Base-by-base conservation (phyloP, 78 protist genomes). In the Dictyostelium purpureum region DNA sequence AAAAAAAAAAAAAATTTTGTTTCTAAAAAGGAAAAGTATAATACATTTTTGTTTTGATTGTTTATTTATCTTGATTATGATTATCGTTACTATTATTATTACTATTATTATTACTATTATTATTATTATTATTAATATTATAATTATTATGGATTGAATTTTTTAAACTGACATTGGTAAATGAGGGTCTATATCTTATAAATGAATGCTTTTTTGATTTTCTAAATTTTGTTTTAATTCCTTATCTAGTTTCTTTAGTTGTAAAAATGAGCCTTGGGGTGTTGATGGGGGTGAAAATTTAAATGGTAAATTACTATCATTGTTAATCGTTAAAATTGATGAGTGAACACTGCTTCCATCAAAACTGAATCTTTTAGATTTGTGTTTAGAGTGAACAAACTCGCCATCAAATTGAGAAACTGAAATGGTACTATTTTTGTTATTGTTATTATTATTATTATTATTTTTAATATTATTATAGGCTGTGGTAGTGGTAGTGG, bases 261-360 rank as follows among this genome's bases (percentile, higher is more conserved):
- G 33, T 49, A 79, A 51, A 28, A 57, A 31, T 9, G 82, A 82
- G 1, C 40, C 9, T 18, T 82, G 57, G 16, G 90, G 90, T 24
- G 80, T 70, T n/a, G 90, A 28, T 6, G 92, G 92, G 19, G 92
- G 92, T 19, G 92, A 85, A 21, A 85, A 85, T 73, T 73, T 85
- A 47, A 85, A 85, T 59, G 92, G 82, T 11, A 85, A 33, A 19
- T 47, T 85, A 1, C 54, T 37, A 40, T 57, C 85, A 16, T 40
- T 26, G 38, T 52, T 57, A 14, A 33, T 5, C 42, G 73, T 51
- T 12, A 7, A 14, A 28, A 71, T 71, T 26, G 79, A 43, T 45
- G 79, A 11, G 21, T 31, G n/a, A 12, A 35, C 28, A 38, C 49
- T 38, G 19, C 49, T 21, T 26, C 75, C 52, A 33, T 51, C 81